Base-by-base conservation (phyloP, 805 yeast genomes). In the Pichia nakasei region DNA sequence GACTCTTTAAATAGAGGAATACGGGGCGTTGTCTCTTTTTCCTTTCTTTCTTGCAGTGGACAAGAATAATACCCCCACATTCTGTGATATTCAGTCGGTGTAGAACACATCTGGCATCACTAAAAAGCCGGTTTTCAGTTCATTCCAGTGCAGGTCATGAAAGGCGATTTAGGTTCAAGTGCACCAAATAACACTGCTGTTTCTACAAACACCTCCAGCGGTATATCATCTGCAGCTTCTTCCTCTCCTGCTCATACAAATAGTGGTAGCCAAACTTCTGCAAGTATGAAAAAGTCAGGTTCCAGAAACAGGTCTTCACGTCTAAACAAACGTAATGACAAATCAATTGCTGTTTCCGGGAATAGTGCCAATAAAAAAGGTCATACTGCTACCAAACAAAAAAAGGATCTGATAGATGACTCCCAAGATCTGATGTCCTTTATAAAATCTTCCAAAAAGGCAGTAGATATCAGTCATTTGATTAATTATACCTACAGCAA, bases 391-490 rank as follows among this genome's bases (percentile, higher is more conserved):
- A n/a, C n/a, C n/a, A 29, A 45, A 11, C 22, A 24, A 6, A 46
- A 37, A 22, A 40, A 42, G 2, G 32, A 38, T 9, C 9, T 45
- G 7, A 18, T 34, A n/a, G 54, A 50, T 31, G 47, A 51, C 20
- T 39, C 48, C 3, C 15, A 24, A 5, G 54, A 51, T 35, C 29
- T 51, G 12, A 39, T 46, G 9, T 51, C 58, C 1, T 42, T 59
- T 6, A 37, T 52, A 15, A 50, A 51, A 29, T 39, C 50, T 5
- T 55, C 61, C 12, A 60, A 58, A 32, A 57, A 52, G 38, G 63
- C 64, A 1, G 45, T 57, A 12, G 57, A 62, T 46, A 77, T 83
- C 43, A 79, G 81, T 52, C 89, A 84, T 61, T 64, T 84, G 44
- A 58, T 84, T 38, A 82, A 80, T 38, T 81, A 78, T 52, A 67